phyloP scores from a whole-genome alignment of 805 yeast genomes.

The Wickerhamiella galacta region DNA sequence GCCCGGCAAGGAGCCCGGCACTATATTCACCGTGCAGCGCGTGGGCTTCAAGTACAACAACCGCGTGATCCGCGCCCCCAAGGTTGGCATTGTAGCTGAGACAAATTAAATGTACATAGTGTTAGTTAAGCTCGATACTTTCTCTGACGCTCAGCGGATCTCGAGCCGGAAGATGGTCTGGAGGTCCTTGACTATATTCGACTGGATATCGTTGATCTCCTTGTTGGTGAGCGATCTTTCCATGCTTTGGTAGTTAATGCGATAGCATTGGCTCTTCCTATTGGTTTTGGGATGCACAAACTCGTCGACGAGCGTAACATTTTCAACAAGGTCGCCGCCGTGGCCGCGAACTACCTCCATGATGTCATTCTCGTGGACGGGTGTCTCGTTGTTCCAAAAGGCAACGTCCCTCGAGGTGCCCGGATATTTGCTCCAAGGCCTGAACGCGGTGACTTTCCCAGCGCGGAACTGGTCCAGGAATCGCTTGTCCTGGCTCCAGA shows the following conservation, averaged over 20 bases:
- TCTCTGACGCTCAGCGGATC: slow-evolving; percentile 26
- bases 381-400: slow-evolving; percentile 42
- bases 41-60: slow-evolving; percentile 73
- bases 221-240: slow-evolving; percentile 76
- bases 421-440: slow-evolving; percentile 83
- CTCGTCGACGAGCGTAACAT: slow-evolving; percentile 62
- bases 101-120: slow-evolving; percentile 18
- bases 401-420: slow-evolving; percentile 76
- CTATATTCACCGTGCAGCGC: slow-evolving; percentile 85
- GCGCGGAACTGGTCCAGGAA: slow-evolving; percentile 55
- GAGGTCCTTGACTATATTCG: slow-evolving; percentile 43
- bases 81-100: slow-evolving; percentile 80
- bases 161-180: slow-evolving; percentile 36
- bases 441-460: slow-evolving; percentile 53
- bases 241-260: slow-evolving; percentile 90
- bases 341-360: slow-evolving; percentile 75
- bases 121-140: not conserved
- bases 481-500: slow-evolving; percentile 76
- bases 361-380: slow-evolving; percentile 73
- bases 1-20: slow-evolving; percentile 80
- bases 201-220: slow-evolving; percentile 65
- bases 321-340: slow-evolving; percentile 82
- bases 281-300: slow-evolving; percentile 75
- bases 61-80: slow-evolving; percentile 86
- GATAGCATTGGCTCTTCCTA: slow-evolving; percentile 63